phyloP scores from a whole-genome alignment of 352 stramenopile genomes.

The Globisporangium solare region DNA sequence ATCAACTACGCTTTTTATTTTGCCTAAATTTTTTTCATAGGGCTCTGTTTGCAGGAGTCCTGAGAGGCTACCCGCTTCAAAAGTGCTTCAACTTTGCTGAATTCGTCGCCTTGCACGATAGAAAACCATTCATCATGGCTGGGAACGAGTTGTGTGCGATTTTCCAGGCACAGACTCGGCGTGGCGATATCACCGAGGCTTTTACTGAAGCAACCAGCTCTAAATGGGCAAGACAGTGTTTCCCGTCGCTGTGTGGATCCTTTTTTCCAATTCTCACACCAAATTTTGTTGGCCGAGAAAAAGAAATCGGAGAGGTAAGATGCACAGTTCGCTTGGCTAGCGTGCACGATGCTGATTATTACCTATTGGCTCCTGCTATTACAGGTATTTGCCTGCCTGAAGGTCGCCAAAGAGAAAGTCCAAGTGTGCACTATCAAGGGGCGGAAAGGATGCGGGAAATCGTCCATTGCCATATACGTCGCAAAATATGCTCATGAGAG shows the following conservation, averaged over 20 bases:
- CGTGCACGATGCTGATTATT: background rate
- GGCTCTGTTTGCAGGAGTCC: constrained; percentile 42
- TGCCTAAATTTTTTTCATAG: constrained; percentile 26
- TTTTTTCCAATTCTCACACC: constrained; percentile 56
- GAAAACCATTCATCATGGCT: constrained; percentile 19
- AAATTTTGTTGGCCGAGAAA: constrained; percentile 48
- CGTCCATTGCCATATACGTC: constrained; percentile 50
- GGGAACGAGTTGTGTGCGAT: constrained; percentile 30
- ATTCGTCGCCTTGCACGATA: constrained; percentile 40
- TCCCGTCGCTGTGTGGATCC: constrained; percentile 32
- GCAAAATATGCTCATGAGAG: constrained; percentile 40
- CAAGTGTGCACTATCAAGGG: constrained; percentile 51
- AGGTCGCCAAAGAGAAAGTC: constrained; percentile 17
- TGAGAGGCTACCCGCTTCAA: constrained; percentile 35
- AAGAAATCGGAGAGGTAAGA: constrained; percentile 38
- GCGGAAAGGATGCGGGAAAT: constrained; percentile 47
- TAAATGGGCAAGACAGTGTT: constrained; percentile 14
- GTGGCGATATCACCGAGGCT: constrained; percentile 16
- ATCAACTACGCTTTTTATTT: background rate
- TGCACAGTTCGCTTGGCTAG: background rate
- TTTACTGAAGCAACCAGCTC: constrained; percentile 2
- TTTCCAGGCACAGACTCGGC: constrained; percentile 16
- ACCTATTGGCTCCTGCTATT: constrained; percentile 3
- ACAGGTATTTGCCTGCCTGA: constrained; percentile 26
- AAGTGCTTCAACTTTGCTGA: constrained; percentile 32